phyloP scores from a whole-genome alignment of 176 grass and related monocot species.

The Areca catechu region DNA sequence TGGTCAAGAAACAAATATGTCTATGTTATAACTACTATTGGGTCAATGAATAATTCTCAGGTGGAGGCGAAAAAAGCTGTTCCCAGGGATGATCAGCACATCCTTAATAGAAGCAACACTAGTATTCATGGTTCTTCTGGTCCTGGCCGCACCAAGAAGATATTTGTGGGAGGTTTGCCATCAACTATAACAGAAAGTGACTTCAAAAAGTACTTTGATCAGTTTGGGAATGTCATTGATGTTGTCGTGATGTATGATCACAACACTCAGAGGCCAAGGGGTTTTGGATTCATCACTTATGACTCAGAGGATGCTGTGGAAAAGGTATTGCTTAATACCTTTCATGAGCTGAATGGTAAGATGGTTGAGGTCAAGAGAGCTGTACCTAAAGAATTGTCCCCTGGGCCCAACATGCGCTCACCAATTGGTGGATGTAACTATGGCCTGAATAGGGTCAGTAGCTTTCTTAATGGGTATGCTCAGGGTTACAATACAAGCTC shows the following conservation, averaged over 20 bases:
- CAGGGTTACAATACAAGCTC: slow-evolving; percentile 51
- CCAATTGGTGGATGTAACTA: slow-evolving; percentile 48
- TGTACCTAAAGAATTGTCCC: slow-evolving; percentile 89
- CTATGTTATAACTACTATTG: slow-evolving; percentile 4
- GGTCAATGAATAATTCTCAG: slow-evolving; percentile 23
- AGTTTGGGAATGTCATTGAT: slow-evolving; percentile 78
- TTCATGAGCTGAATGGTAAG: slow-evolving; percentile 92
- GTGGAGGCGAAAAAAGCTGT: slow-evolving; percentile 95
- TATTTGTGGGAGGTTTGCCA: slow-evolving; percentile 86
- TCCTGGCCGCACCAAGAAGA: slow-evolving; percentile 78
- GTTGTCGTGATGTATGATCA: slow-evolving; percentile 98
- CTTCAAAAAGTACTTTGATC: slow-evolving; percentile 90
- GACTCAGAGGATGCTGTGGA: slow-evolving; percentile 87
- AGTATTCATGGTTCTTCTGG: slow-evolving; percentile 54
- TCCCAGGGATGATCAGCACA: slow-evolving; percentile 79
- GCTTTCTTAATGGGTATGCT: slow-evolving; percentile 61
- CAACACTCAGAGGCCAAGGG: slow-evolving; percentile 84
- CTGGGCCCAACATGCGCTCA: slow-evolving; percentile 57
- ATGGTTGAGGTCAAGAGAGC: slow-evolving; percentile 96
- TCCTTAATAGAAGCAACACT: slow-evolving; percentile 52
- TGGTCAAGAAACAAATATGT: background rate
- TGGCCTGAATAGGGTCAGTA: slow-evolving; percentile 56
- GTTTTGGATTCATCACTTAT: slow-evolving; percentile 96
- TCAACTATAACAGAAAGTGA: slow-evolving; percentile 74
- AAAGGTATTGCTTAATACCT: slow-evolving; percentile 68